Evolutionary conservation across 805 yeast species (phyloP).

Genomic region (Monosporozyma unispora): DNA sequence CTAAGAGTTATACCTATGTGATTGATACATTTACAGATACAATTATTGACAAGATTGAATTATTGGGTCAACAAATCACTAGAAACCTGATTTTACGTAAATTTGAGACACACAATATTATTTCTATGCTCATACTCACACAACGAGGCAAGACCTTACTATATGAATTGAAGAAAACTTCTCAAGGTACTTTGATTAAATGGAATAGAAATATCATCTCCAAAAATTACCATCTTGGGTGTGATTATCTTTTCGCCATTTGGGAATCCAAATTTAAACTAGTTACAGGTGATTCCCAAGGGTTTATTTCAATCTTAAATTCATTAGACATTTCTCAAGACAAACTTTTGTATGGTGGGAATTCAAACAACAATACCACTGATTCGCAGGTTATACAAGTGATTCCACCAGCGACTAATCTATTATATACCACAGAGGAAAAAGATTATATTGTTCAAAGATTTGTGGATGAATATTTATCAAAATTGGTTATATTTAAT

Average conservation of each 20-base stretch:
- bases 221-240: slow-evolving; percentile 14
- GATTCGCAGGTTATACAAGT: not conserved
- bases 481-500: not conserved
- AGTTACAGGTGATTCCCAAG: slow-evolving; percentile 15
- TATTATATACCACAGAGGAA: not conserved
- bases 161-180: slow-evolving; percentile 14
- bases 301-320: slow-evolving; percentile 14
- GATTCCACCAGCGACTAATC: not conserved
- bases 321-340: slow-evolving; percentile 11
- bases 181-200: slow-evolving; percentile 3
- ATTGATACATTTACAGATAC: slow-evolving; percentile 3
- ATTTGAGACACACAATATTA: slow-evolving; percentile 4
- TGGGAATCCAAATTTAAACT: slow-evolving; percentile 15
- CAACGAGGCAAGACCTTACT: slow-evolving; percentile 19
- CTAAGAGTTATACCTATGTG: slow-evolving; percentile 2
- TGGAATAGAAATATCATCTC: slow-evolving; percentile 15
- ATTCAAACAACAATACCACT: no score
- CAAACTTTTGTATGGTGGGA: not conserved
- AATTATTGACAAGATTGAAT: slow-evolving; percentile 16
- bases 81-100: slow-evolving; percentile 14
- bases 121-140: slow-evolving; percentile 15
- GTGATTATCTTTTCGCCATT: slow-evolving; percentile 13
- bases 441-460: not conserved
- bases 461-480: not conserved
- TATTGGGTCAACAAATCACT: slow-evolving; percentile 16